These are phyloP conservation scores for Phaseolus coccineus DNA, from an alignment of 331 rosid species.

Conservation along the genomic window DNA sequence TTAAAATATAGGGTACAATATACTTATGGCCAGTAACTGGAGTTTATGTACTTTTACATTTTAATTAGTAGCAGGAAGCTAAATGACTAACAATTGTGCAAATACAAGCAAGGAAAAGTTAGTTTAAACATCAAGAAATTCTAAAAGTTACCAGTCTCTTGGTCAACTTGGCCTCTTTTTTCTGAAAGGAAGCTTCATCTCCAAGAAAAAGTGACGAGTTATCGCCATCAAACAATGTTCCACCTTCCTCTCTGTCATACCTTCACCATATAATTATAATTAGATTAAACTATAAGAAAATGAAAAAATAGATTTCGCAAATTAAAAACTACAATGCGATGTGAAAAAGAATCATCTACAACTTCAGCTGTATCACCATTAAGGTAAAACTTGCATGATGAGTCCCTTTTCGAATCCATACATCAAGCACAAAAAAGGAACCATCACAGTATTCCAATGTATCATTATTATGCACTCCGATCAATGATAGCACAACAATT, in stretches of 20 bases:
- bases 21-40: background rate
- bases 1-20: background rate
- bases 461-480: conserved; percentile 10
- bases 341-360: background rate
- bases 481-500: conserved; percentile 5
- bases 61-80: conserved; percentile 25
- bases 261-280: conserved; percentile 54
- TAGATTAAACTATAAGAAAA: conserved; percentile 31
- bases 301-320: background rate
- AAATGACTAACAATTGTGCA: background rate
- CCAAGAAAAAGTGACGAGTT: conserved; percentile 80
- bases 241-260: conserved; percentile 99
- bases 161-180: conserved; percentile 97
- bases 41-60: conserved; percentile 22
- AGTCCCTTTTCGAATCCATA: too few species aligned
- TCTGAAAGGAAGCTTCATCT: conserved; percentile 90
- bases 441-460: conserved; percentile 23
- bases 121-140: background rate
- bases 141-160: conserved; percentile 78
- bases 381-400: background rate
- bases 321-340: conserved; percentile 23
- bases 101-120: conserved; percentile 23
- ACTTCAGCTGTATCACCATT: conserved; percentile 26
- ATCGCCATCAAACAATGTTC: conserved; percentile 78
- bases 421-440: conserved; percentile 6